These are phyloP conservation scores for Lyophyllum atratum DNA, from an alignment of 768 basidiomycete genomes.

Conservation along the genomic window DNA sequence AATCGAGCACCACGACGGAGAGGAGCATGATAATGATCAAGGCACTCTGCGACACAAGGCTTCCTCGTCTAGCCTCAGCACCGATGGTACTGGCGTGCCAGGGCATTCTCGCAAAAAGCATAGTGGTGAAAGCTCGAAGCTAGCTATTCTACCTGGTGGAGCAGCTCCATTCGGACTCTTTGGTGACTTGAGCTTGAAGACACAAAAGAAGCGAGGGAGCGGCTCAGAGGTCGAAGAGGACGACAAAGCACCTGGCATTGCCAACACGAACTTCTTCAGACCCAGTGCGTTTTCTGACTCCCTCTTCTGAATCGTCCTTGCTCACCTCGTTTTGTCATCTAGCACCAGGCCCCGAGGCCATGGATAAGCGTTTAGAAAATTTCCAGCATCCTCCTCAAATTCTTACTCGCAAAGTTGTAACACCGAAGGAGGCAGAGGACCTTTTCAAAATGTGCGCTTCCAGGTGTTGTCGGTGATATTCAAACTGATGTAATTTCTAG, in stretches of 20 bases:
- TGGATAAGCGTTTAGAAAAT: slow-evolving; percentile 37
- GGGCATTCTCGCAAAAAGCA: slow-evolving; percentile 39
- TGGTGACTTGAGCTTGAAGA: slow-evolving; percentile 60
- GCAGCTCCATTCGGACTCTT: slow-evolving; percentile 78
- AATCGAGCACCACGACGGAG: slow-evolving; percentile 44
- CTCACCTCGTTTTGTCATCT: background rate
- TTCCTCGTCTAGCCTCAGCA: slow-evolving; percentile 43
- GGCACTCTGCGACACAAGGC: slow-evolving; percentile 30
- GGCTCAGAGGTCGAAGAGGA: slow-evolving; percentile 45
- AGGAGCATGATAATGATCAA: slow-evolving; percentile 27
- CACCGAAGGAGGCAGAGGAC: slow-evolving; percentile 65
- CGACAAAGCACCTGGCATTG: slow-evolving; percentile 62
- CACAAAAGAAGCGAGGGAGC: slow-evolving; percentile 32
- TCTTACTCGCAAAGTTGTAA: slow-evolving; percentile 62
- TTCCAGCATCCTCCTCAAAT: slow-evolving; percentile 64
- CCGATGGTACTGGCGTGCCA: slow-evolving; percentile 27
- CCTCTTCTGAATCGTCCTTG: background rate
- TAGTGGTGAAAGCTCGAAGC: slow-evolving; percentile 40
- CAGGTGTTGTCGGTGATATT: background rate
- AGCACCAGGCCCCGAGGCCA: slow-evolving; percentile 45
- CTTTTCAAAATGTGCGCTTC: slow-evolving; percentile 67
- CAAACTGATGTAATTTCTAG: slow-evolving; percentile 34
- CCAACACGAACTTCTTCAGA: slow-evolving; percentile 67
- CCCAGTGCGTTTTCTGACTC: slow-evolving; percentile 35
- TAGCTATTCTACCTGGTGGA: slow-evolving; percentile 59